Percentiles rank a stretch among this genome's conserved stretches.
These are phyloP conservation scores for Kazachstania africana DNA, from an alignment of 805 yeast genomes.

Conservation along the genomic window DNA sequence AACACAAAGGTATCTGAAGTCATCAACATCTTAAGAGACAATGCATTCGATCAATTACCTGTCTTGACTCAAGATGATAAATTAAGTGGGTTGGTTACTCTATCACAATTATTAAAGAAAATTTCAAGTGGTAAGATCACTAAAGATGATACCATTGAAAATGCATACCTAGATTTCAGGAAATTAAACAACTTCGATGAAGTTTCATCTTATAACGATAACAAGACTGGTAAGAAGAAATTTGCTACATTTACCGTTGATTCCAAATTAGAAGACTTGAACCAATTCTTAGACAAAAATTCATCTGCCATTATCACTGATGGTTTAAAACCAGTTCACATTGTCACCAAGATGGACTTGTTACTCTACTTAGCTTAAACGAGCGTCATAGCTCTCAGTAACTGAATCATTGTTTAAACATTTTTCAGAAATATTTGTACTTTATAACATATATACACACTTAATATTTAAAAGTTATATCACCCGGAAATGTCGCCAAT, in stretches of 20 bases:
- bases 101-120: slow-evolving; percentile 57
- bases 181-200: slow-evolving; percentile 47
- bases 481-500: too few relatives aligned
- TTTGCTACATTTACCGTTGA: slow-evolving; percentile 55
- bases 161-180: slow-evolving; percentile 57
- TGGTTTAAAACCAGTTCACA: slow-evolving; percentile 62
- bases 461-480: too few relatives aligned
- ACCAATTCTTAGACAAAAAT: slow-evolving; percentile 72
- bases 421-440: not conserved
- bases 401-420: not conserved
- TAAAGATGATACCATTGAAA: slow-evolving; percentile 39
- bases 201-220: slow-evolving; percentile 51
- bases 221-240: slow-evolving; percentile 51
- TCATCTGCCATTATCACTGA: slow-evolving; percentile 79
- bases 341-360: slow-evolving; percentile 80
- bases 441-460: too few relatives aligned
- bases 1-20: slow-evolving; percentile 52
- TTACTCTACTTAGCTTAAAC: slow-evolving; percentile 37
- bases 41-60: slow-evolving; percentile 80
- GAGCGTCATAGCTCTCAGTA: too few relatives aligned
- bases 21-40: slow-evolving; percentile 55
- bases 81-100: slow-evolving; percentile 64
- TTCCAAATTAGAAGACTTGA: slow-evolving; percentile 56
- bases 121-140: slow-evolving; percentile 51
- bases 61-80: slow-evolving; percentile 49